phyloP scores from a whole-genome alignment of 192 early-diverging fungal species.

The Glomus cerebriforme region DNA sequence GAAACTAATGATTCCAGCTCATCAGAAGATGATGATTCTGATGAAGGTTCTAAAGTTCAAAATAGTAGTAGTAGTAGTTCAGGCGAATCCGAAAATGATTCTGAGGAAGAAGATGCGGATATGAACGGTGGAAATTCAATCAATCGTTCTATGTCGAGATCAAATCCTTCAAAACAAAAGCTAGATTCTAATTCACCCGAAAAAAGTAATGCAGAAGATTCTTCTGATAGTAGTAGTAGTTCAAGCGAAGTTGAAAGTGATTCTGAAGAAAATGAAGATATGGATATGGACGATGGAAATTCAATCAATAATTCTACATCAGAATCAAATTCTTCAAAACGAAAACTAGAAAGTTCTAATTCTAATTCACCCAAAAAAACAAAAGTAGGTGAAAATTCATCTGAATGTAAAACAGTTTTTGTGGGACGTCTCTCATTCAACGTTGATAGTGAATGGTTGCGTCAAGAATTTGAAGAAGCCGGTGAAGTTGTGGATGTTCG shows the following conservation, averaged over 20 bases:
- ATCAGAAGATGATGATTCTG: not conserved
- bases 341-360: not conserved
- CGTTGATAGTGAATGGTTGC: constrained; percentile 65
- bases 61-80: not conserved
- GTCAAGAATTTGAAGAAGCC: constrained; percentile 60
- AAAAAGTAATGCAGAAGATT: constrained; percentile 14
- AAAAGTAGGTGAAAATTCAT: not conserved
- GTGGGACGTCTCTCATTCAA: constrained; percentile 78
- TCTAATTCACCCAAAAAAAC: not conserved
- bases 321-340: not conserved
- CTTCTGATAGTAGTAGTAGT: not conserved
- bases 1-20: not conserved
- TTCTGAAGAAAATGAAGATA: not conserved
- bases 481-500: constrained; percentile 76
- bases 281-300: not conserved
- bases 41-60: not conserved
- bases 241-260: not conserved
- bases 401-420: constrained; percentile 52
- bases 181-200: not conserved
- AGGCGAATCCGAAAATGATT: not conserved
- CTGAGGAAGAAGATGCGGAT: not conserved
- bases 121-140: not conserved
- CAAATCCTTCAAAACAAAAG: not conserved
- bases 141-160: too few species aligned
- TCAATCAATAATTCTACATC: not conserved